Conservation (phyloP, 2,329 filamentous ascomycete species). For the Stagonosporopsis tanaceti region DNA sequence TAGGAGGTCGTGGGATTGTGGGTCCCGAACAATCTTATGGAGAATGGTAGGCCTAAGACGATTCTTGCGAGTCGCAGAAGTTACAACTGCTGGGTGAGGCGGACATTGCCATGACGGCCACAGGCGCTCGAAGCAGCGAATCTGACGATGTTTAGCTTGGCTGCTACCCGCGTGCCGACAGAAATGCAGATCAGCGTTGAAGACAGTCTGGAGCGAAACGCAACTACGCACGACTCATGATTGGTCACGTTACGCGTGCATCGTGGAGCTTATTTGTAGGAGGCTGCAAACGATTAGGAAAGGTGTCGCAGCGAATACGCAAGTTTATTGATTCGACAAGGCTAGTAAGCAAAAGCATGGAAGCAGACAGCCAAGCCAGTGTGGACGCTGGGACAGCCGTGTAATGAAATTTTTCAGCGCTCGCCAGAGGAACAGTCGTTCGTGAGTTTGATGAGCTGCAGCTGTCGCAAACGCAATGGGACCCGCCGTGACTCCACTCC, state of each 20-base stretch:
- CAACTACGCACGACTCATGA: slow-evolving; percentile 10
- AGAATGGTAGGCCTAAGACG: no score
- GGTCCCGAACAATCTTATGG: no score
- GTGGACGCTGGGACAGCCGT: not conserved
- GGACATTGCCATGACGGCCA: not conserved
- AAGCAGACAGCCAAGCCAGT: not conserved
- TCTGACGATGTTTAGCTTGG: slow-evolving; percentile 7
- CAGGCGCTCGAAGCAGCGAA: slow-evolving; percentile 1
- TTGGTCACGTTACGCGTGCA: slow-evolving; percentile 12
- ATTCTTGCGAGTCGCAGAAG: no score
- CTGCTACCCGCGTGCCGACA: slow-evolving; percentile 9
- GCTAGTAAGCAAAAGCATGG: slow-evolving; percentile 7
- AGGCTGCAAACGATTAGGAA: slow-evolving; percentile 14
- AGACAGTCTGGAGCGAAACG: slow-evolving; percentile 10
- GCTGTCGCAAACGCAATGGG: slow-evolving; percentile 27
- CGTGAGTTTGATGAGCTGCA: slow-evolving; percentile 36
- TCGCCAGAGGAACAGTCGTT: slow-evolving; percentile 36
- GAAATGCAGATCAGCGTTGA: slow-evolving; percentile 17
- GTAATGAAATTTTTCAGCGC: slow-evolving; percentile 21
- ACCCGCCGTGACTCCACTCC: slow-evolving; percentile 22
- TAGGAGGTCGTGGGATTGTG: no score
- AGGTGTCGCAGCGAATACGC: slow-evolving; percentile 30
- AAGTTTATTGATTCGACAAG: slow-evolving; percentile 15
- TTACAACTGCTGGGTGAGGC: not conserved
- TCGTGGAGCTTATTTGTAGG: slow-evolving; percentile 9